A percentile compares a stretch with the other conserved stretches of the same genome.
Conservation (phyloP, 768 basidiomycete genomes). For the Lactarius hengduanensis region DNA sequence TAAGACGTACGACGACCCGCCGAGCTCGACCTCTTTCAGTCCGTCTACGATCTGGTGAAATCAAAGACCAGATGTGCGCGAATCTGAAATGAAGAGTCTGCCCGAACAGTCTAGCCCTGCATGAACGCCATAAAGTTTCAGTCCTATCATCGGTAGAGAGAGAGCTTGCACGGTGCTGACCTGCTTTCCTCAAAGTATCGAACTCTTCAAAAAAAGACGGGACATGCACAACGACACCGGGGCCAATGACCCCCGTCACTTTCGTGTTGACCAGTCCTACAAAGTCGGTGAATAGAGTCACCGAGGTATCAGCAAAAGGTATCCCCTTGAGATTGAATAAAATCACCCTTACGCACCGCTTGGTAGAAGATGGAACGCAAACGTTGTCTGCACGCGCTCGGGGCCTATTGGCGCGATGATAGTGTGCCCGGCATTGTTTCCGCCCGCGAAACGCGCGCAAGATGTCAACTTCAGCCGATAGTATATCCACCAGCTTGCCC, state of each 20-base stretch:
- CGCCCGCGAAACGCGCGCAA: conserved; percentile 98
- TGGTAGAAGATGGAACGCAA: conserved; percentile 94
- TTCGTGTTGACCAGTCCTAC: conserved; percentile 81
- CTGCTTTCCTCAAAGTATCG: conserved; percentile 80
- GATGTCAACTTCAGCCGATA: conserved; percentile 84
- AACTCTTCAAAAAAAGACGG: conserved; percentile 95
- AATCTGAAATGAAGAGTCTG: conserved; percentile 88
- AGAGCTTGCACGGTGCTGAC: conserved; percentile 41
- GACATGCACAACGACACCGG: conserved; percentile 94
- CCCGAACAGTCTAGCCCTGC: conserved; percentile 81
- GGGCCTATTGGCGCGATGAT: conserved; percentile 80
- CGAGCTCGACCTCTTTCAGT: conserved; percentile 95
- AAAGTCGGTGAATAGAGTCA: neutral
- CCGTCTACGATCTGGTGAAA: conserved; percentile 99
- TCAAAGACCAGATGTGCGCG: conserved; percentile 97
- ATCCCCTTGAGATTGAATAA: neutral
- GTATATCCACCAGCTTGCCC: conserved; percentile 96
- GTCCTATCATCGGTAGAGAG: neutral
- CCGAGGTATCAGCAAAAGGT: neutral
- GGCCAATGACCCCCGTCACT: conserved; percentile 86
- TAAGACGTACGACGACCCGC: conserved; percentile 66
- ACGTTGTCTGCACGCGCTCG: conserved; percentile 73
- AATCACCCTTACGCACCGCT: conserved; percentile 62
- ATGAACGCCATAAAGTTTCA: neutral
- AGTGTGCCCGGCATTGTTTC: conserved; percentile 99